Base-by-base conservation (phyloP, 208 protist genomes). In the Herpetomonas tarakana region DNA sequence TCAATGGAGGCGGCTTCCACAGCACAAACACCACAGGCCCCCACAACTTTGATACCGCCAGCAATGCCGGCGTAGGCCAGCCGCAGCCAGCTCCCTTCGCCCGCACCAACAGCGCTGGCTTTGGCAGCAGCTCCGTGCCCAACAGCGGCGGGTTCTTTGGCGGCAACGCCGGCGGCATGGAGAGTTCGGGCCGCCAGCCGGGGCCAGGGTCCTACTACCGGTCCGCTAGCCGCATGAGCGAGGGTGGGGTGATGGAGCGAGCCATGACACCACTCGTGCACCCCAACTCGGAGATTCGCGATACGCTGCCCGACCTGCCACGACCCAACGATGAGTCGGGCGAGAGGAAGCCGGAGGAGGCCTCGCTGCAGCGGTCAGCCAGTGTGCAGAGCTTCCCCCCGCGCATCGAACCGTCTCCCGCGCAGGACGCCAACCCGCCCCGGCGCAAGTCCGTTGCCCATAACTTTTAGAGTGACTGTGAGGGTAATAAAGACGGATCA, bases 371-470 rank as follows among this genome's bases (percentile, higher is more conserved):
- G 75, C 78, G 79, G 7, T 94, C 87, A 9, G 78, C 75, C 14
- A 76, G 55, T 49, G 68, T 80, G 16, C 47, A 76, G 4, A 85
- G 63, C 57, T 89, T 79, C 35, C 81, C 79, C 2, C 78, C 83
- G 12, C 45, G 75, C 46, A 80, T 94, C 47, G 82, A 86, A 50
- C 87, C 83, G 7, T 83, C 76, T 11, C 87, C 87, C 3, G 64
- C 74, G n/a, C 83, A 81, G 53, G 87, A 94, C 65, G 38, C 52
- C 7, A 76, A 91, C 68, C 87, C 79, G 39, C 87, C 87, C 7
- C 66, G 75, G 24, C 78, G 83, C 56, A 94, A 94, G 62, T 81
- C 81, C 7, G 51, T 84, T 27, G 76, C 76, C 3, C 22, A 58
- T 14, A 38, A 61, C 28, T 45, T 29, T 45, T 28, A 50, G 3